Base-by-base conservation (phyloP, 2,329 filamentous ascomycete genomes). In the Truncatella angustata region DNA sequence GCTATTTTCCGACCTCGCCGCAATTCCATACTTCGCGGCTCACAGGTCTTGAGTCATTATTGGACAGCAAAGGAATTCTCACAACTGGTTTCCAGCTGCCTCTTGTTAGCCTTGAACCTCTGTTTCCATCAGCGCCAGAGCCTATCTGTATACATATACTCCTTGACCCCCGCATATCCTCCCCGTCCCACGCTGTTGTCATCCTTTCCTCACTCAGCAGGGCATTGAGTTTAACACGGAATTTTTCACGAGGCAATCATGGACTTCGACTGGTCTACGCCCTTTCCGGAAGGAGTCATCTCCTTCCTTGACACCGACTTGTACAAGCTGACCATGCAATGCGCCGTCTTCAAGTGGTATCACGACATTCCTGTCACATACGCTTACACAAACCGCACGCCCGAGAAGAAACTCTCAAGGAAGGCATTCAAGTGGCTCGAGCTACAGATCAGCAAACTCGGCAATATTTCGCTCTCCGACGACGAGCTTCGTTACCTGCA, bases 241-340 rank as follows among this genome's bases (percentile, higher is more conserved):
- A 21, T 34, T 20, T 7, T 18, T 24, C 6, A 23, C 3, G 56
- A 11, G 28, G 21, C 40, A 28, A 24, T n/a, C 26, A 86, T 87
- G 83, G 81, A 83, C 58, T 86, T 86, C 71, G 84, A 86, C 68
- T 82, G 79, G 73, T 81, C 81, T 28, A 83, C 81, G 51, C 81
- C 82, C 52, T 86, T 80, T 56, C 86, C 88, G 4, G 88, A 90
- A 72, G 90, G 89, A 48, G 84, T 93, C 66, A 88, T 85, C 64
- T 93, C 89, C 65, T 87, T 94, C 66, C 78, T 94, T 50, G 90
- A 94, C 66, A 93, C 88, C 14, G 84, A 87, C 60, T 66, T 99
- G 55, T 99, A 97, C 82, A 99, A 99, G 73, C 74, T 99, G 71
- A 99, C 94, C 18, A 99, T 99, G 94, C 94, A 99, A 86, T 96